Conservation (phyloP, 1,284 basidiomycete genomes). For the Ceratobasidium sp. region DNA sequence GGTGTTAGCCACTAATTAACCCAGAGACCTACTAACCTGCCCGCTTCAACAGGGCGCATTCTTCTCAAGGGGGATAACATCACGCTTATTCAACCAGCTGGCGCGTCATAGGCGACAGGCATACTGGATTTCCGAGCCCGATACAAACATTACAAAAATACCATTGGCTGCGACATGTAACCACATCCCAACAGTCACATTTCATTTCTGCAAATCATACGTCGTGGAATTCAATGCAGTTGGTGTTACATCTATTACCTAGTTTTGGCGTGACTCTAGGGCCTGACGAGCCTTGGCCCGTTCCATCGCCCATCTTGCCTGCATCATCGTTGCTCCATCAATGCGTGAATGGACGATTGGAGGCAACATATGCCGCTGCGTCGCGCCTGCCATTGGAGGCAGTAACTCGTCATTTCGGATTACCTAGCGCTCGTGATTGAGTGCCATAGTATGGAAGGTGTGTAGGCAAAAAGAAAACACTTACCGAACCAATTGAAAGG, state of each 20-base stretch:
- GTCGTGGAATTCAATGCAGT: conserved; percentile 1
- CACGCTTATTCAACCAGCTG: conserved; percentile 82
- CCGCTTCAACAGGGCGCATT: conserved; percentile 75
- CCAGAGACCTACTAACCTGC: conserved; percentile 27
- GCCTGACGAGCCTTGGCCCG: conserved; percentile 39
- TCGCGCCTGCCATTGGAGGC: conserved; percentile 40
- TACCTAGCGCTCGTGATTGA: too few relatives aligned
- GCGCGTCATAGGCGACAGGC: conserved; percentile 7
- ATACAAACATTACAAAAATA: conserved; percentile 6
- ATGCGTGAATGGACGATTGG: conserved; percentile 42
- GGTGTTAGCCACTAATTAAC: conserved; percentile 46
- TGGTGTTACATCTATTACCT: not conserved
- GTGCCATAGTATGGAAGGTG: not conserved
- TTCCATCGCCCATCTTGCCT: conserved; percentile 46
- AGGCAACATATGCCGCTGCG: conserved; percentile 40
- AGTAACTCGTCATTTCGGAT: conserved; percentile 48
- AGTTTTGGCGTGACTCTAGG: conserved; percentile 13
- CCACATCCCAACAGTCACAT: conserved; percentile 6
- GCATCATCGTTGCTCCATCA: conserved; percentile 42
- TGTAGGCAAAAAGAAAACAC: conserved; percentile 49
- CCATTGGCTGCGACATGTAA: not conserved
- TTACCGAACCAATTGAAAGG: conserved; percentile 82
- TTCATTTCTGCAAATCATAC: not conserved
- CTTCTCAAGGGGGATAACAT: conserved; percentile 97
- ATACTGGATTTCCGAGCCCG: not conserved